Percentiles rank a stretch among this genome's conserved stretches.
These are phyloP conservation scores for Marchantia polymorpha DNA, from an alignment of 225 moss, liverwort and hornwort species.

Conservation along the genomic window DNA sequence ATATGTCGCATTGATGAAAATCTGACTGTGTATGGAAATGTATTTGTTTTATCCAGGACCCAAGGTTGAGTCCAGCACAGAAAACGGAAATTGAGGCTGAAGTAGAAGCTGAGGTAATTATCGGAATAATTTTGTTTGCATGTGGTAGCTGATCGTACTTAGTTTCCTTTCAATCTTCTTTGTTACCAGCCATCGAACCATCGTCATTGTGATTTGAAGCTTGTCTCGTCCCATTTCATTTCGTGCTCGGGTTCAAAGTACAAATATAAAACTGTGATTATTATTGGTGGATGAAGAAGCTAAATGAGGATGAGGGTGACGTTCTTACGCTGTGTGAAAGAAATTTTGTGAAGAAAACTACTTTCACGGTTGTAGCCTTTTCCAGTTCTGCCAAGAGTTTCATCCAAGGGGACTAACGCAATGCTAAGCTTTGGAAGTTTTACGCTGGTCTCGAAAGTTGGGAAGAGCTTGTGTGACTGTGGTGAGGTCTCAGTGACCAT, in stretches of 20 bases:
- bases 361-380: not conserved
- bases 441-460: not conserved
- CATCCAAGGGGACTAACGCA: no score
- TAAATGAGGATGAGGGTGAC: not conserved
- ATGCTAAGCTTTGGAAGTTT: no score
- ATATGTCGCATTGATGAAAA: no score
- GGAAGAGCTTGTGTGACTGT: not conserved
- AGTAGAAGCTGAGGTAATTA: slow-evolving; percentile 84
- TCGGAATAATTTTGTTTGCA: not conserved
- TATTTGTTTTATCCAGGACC: slow-evolving; percentile 51
- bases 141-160: not conserved
- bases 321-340: not conserved
- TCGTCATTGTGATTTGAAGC: not conserved
- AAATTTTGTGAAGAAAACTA: not conserved
- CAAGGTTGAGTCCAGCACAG: slow-evolving; percentile 86
- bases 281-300: not conserved
- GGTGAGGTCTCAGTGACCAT: not conserved
- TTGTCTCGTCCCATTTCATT: not conserved
- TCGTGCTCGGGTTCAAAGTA: not conserved
- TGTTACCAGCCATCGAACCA: not conserved
- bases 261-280: not conserved
- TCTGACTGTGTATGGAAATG: not conserved
- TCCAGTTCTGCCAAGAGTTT: not conserved
- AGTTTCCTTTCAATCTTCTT: not conserved
- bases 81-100: slow-evolving; percentile 72